These are phyloP conservation scores for Lolium multiflorum DNA, from an alignment of 176 grass and related monocot species.

Conservation along the genomic window DNA sequence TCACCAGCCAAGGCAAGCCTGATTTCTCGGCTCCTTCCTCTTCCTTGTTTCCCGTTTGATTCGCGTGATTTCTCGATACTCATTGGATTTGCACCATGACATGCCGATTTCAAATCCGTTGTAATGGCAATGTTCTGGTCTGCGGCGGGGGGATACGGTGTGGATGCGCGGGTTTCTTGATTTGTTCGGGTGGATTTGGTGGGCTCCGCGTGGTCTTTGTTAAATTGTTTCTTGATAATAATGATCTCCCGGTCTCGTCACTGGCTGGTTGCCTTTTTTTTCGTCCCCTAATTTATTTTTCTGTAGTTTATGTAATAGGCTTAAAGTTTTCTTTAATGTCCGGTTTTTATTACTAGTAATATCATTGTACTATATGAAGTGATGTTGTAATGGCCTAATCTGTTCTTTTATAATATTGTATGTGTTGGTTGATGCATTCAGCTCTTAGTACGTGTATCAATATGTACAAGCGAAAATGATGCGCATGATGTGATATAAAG, in stretches of 20 bases:
- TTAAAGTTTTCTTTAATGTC: not conserved
- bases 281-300: not conserved
- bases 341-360: not conserved
- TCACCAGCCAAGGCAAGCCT: not conserved
- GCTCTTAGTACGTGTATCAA: not conserved
- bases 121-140: not conserved
- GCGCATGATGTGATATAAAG: not conserved
- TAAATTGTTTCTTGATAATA: not conserved
- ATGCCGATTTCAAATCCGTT: not conserved
- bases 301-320: not conserved
- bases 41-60: not conserved
- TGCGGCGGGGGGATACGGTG: not conserved
- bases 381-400: not conserved
- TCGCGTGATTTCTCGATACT: not conserved
- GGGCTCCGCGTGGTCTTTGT: conserved; percentile 19
- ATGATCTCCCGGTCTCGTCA: not conserved
- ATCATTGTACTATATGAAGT: not conserved
- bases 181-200: conserved; percentile 10
- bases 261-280: not conserved
- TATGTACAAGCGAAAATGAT: not conserved
- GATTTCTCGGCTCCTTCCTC: not conserved
- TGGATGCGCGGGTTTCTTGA: conserved; percentile 5
- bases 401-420: not conserved
- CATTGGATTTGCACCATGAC: conserved; percentile 19
- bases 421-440: conserved; percentile 3